Evolutionary conservation across 2,329 filamentous ascomycete species (phyloP), one percentile per base, ranked within the genome.

Genomic region (Fusarium denticulatum): DNA sequence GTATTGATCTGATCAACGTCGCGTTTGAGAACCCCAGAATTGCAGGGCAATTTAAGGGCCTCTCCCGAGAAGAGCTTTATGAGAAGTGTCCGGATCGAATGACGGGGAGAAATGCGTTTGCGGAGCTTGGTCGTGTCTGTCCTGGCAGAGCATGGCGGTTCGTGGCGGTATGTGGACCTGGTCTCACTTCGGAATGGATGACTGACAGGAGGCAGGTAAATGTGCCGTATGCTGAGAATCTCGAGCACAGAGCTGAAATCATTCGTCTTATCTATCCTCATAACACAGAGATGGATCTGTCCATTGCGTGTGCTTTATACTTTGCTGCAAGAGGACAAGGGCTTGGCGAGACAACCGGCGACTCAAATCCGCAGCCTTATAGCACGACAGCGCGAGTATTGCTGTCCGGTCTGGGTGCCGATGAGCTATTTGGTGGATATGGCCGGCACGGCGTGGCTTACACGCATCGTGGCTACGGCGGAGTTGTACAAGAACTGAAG

Each of bases 271-370:
- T 99, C 81, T 88, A 93, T 75, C 96, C 96, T 0, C 96, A 99
- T 82, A 96, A 97, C 75, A 99, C 96, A 0, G 96, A 99, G 82
- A 99, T 99, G 96, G 96, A 99, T 78, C 86, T 99, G 2, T 99
- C 96, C 7, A 99, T 99, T 76, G 93, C 94, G 1, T 92, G 89
- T 76, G 96, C 96, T 0, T 86, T 99, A n/a, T 98, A 98, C 81
- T 99, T 99, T 84, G 95, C 96, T 11, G 92, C 96, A 1, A 89
- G 94, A 43, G 96, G 95, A 2, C 81, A 84, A 57, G 94, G 92
- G 1, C 73, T 81, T 24, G 84, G 86, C 43, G 83, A 83, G 61
- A 79, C 73, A 18, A 65, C 75, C 39, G 66, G 67, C 5, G 71
- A 77, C 32, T 65, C 77, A n/a, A 75, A 80, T 7, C 62, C 76